Evolutionary conservation across 2,329 filamentous ascomycete genomes (phyloP), one percentile per base, ranked within the genome.

Genomic region (Fusarium udum): DNA sequence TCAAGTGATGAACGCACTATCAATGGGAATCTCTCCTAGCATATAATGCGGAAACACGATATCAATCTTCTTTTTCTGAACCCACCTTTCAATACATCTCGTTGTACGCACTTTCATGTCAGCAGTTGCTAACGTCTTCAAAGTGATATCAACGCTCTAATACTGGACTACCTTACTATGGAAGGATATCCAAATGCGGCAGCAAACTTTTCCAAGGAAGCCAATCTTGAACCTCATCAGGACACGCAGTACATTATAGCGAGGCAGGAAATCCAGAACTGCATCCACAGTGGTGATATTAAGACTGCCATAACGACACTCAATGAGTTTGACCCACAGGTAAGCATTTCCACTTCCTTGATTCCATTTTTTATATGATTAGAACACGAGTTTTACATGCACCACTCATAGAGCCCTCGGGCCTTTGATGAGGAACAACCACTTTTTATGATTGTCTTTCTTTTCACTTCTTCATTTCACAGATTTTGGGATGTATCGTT

Each of bases 1-100:
- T 75, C 74, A 85, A 78, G 86, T 90, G 87, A 97, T 97, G 95
- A 97, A 93, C 87, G 88, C 85, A 85, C 88, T 91, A 92, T 93
- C 92, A 97, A 97, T 99, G 96, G 96, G 96, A 99, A 99, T 99
- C 96, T 99, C 97, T 99, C 96, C 93, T 94, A 98, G 93, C 89
- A 90, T 86, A 85, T 82, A 84, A 89, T 99, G 96, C 93, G 92
- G 96, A 99, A 94, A 91, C 83, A 87, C 85, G 87, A 92, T 93
- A 82, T 82, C 71, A 77, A 81, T 82, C 79, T 91, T 93, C 90
- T 92, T 90, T 91, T 90, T 85, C 88, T 88, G 91, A 81, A 58
- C 45, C 49, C 67, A 64, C 65, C 58, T 62, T 37, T 36, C 26
- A 57, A 58, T 58, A 34, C 22, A 34, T 53, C 46, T 32, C 67